These are phyloP conservation scores for Didymella segeticola DNA, from an alignment of 2,329 filamentous ascomycete genomes.

Conservation along the genomic window DNA sequence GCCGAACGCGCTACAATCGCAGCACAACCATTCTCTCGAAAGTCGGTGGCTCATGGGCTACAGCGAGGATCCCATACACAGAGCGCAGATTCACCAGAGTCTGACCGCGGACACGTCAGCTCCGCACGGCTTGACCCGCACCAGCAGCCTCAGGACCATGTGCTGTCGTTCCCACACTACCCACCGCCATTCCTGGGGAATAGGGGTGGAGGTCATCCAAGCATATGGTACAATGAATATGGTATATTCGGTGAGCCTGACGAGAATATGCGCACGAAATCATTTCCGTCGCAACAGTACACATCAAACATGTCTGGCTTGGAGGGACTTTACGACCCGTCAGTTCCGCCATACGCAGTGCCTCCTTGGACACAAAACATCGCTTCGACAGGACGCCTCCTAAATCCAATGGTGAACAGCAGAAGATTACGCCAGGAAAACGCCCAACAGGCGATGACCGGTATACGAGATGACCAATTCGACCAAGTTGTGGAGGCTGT, in stretches of 20 bases:
- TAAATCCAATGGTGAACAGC: not conserved
- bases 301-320: conserved; percentile 2
- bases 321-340: not conserved
- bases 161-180: conserved; percentile 21
- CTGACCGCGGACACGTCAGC: conserved; percentile 15
- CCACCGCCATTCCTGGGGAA: conserved; percentile 8
- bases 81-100: conserved; percentile 19
- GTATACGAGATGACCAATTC: conserved; percentile 39
- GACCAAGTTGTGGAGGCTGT: conserved; percentile 35
- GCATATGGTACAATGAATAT: conserved; percentile 26
- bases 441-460: conserved; percentile 23
- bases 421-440: conserved; percentile 20
- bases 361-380: conserved; percentile 18
- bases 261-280: conserved; percentile 30
- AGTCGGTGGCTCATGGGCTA: conserved; percentile 1
- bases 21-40: conserved; percentile 2
- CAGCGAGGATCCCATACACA: conserved; percentile 11
- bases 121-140: conserved; percentile 24
- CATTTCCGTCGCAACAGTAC: conserved; percentile 19
- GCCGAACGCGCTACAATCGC: conserved; percentile 9
- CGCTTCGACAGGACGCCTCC: not conserved
- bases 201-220: conserved; percentile 3
- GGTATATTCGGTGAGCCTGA: conserved; percentile 16
- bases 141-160: conserved; percentile 25
- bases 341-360: conserved; percentile 3